Percentiles rank a stretch among this genome's conserved stretches.
These are phyloP conservation scores for Bolboschoenoplectus hybrid DNA, from an alignment of 202 grass and related monocot species.

Conservation along the genomic window DNA sequence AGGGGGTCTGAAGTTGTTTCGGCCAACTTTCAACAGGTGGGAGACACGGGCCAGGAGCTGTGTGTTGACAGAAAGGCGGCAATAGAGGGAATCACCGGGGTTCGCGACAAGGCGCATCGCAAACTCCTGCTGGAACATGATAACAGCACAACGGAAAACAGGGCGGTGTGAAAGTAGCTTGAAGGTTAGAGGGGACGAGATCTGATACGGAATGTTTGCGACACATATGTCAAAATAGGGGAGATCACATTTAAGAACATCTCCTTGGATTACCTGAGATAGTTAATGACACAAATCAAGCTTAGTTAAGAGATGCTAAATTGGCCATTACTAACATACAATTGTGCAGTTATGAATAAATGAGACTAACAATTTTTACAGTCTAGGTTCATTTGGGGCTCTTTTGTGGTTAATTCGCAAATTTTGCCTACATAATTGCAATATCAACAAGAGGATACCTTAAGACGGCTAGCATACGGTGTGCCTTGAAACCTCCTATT, in stretches of 20 bases:
- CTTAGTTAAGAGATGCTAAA: background rate
- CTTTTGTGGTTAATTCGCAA: background rate
- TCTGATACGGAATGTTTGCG: slow-evolving; percentile 90
- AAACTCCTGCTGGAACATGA: slow-evolving; percentile 94
- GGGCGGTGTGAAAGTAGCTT: slow-evolving; percentile 85
- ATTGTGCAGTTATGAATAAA: background rate
- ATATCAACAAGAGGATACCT: slow-evolving; percentile 38
- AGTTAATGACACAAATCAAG: background rate
- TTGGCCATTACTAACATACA: background rate
- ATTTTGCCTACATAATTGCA: background rate
- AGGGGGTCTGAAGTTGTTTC: slow-evolving; percentile 87
- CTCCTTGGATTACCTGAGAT: slow-evolving; percentile 83
- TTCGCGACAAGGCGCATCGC: slow-evolving; percentile 87
- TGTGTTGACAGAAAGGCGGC: slow-evolving; percentile 89
- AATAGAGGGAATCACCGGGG: slow-evolving; percentile 83
- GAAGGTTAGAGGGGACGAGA: slow-evolving; percentile 86
- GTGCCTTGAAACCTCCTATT: slow-evolving; percentile 79
- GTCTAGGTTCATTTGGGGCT: background rate
- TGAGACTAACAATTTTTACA: background rate
- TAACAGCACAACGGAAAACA: slow-evolving; percentile 80
- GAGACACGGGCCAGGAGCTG: slow-evolving; percentile 81
- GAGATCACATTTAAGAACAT: slow-evolving; percentile 93
- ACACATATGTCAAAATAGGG: slow-evolving; percentile 95
- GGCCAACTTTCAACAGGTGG: slow-evolving; percentile 81
- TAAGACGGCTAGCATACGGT: slow-evolving; percentile 59